Evolutionary conservation across 768 basidiomycete genomes (phyloP).

Genomic region (Pulveroboletus ravenelii): DNA sequence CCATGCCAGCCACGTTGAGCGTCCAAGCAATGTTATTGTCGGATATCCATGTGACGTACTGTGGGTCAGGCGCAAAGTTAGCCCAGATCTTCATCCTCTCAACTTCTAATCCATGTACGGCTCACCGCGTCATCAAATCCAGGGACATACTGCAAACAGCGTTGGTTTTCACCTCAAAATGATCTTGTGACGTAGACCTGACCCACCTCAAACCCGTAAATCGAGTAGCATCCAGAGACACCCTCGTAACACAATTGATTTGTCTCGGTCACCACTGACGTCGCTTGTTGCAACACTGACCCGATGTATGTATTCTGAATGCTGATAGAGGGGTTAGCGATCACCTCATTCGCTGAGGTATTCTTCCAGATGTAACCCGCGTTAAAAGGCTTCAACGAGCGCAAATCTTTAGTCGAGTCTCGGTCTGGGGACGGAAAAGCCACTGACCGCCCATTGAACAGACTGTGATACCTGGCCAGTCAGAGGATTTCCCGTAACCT

Average conservation of each 20-base stretch:
- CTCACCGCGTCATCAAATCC: slow-evolving; percentile 67
- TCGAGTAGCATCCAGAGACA: slow-evolving; percentile 54
- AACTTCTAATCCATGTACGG: slow-evolving; percentile 1
- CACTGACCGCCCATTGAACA: slow-evolving; percentile 73
- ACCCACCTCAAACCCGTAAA: slow-evolving; percentile 75
- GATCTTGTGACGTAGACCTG: not conserved
- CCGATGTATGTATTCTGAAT: slow-evolving; percentile 63
- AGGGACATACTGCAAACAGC: slow-evolving; percentile 24
- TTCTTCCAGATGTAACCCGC: slow-evolving; percentile 67
- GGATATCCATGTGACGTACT: slow-evolving; percentile 87
- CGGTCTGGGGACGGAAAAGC: slow-evolving; percentile 2
- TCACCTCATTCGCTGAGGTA: slow-evolving; percentile 51
- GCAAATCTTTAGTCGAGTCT: not conserved
- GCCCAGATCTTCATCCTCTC: not conserved
- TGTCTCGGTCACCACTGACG: slow-evolving; percentile 66
- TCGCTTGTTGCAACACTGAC: slow-evolving; percentile 70
- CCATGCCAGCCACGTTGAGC: slow-evolving; percentile 62
- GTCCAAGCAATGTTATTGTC: slow-evolving; percentile 71
- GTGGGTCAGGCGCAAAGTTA: not conserved
- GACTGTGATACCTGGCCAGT: slow-evolving; percentile 72
- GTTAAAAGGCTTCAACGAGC: slow-evolving; percentile 60
- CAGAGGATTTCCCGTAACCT: slow-evolving; percentile 46
- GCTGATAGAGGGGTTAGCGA: slow-evolving; percentile 51
- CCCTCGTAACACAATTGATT: slow-evolving; percentile 67
- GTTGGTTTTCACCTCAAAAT: not conserved